Evolutionary conservation across 257 asterid genomes (phyloP), one percentile per base, ranked within the genome.

Genomic region (Penstemon barbatus): DNA sequence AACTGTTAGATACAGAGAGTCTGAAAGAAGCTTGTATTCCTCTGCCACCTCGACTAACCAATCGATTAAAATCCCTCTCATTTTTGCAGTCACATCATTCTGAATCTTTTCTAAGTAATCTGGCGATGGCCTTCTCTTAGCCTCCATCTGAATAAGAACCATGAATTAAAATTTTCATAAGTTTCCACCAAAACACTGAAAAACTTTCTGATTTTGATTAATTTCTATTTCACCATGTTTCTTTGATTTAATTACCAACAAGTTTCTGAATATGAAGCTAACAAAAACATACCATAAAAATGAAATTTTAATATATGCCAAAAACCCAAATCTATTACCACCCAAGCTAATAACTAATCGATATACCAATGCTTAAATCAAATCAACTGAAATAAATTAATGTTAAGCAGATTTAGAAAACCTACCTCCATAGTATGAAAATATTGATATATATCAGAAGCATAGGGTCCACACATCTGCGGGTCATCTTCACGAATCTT

Each of bases 11-110:
- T 88, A 87, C 38, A 93, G 69, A 0, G 97, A 88, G 63, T 90
- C 97, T 0, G 97, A 68, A 49, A 85, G 89, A 63, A 93, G 94
- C 82, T 87, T 86, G 80, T 85, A 93, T 54, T 93, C 96, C 68
- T 93, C 97, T 0, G 95, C 89, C 12, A 90, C 99, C 71, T 90
- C 97, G 7, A 93, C 97, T 58, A 93, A 61, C 99, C 97, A 94
- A 83, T 94, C 96, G 38, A 94, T 75, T 82, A 94, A 79, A 57
- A 90, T 65, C 8, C 92, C 96, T 71, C 99, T 85, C 99, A 94
- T 94, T 71, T 79, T 83, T 63, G 92, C 81, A 38, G 85, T 90
- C 57, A 94, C 75, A 73, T 89, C 99, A 74, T 72, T 86, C 82
- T 94, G 99, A 70, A 79, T 77, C 63, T 66, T 84, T 77, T 85